Conservation (phyloP, 2,329 filamentous ascomycete genomes). For the Fusarium guadeloupense region DNA sequence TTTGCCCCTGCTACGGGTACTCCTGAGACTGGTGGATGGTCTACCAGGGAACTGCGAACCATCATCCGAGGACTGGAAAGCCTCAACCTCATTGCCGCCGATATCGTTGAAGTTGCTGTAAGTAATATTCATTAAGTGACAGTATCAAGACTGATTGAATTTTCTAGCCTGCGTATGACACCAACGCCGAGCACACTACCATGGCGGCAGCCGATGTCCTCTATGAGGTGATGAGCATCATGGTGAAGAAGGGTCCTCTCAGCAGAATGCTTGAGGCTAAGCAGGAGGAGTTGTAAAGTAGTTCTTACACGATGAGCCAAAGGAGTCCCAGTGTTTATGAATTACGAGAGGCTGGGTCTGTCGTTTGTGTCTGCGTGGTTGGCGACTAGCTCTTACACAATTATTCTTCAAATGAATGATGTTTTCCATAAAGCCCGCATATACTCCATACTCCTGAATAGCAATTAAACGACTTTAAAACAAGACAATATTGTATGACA, state of each 20-base stretch:
- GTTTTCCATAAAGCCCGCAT: too few species aligned
- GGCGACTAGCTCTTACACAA: too few species aligned
- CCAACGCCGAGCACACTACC: conserved; percentile 76
- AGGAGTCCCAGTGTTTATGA: too few species aligned
- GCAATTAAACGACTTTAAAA: conserved; percentile 34
- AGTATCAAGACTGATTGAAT: not conserved
- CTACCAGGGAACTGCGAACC: conserved; percentile 75
- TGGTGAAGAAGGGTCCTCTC: conserved; percentile 81
- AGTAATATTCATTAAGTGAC: not conserved
- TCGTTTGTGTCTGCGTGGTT: too few species aligned
- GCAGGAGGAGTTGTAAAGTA: conserved; percentile 12
- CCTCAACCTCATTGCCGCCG: conserved; percentile 74
- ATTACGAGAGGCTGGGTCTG: too few species aligned
- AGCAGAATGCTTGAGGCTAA: conserved; percentile 54
- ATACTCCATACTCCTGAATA: too few species aligned
- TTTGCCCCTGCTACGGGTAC: conserved; percentile 81
- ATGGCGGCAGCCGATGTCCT: conserved; percentile 76
- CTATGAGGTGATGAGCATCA: conserved; percentile 82
- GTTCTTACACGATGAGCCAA: too few species aligned
- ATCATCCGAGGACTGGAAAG: conserved; percentile 75
- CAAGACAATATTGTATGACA: conserved; percentile 44
- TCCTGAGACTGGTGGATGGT: conserved; percentile 80
- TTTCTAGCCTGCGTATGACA: conserved; percentile 71
- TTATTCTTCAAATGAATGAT: too few species aligned
- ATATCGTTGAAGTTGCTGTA: conserved; percentile 73